These are phyloP conservation scores for Saccharomyces hybrid DNA, from an alignment of 1,139 yeast genomes.

Conservation along the genomic window DNA sequence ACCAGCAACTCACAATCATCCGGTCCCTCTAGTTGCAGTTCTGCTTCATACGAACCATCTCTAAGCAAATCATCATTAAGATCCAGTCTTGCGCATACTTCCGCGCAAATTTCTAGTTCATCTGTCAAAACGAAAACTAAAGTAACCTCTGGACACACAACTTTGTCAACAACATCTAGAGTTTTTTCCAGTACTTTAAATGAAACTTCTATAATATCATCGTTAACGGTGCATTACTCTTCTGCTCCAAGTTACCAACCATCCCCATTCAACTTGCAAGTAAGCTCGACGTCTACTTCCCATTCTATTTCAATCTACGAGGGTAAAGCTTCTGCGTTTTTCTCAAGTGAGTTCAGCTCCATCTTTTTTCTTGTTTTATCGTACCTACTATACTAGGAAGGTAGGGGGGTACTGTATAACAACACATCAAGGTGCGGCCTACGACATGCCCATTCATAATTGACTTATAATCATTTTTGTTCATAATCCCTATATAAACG, in stretches of 20 bases:
- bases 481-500: no score
- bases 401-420: background rate
- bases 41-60: background rate
- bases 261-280: no score
- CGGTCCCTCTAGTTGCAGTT: background rate
- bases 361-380: background rate
- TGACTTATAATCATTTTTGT: background rate
- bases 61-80: background rate
- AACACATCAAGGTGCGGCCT: background rate
- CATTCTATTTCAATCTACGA: background rate
- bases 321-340: background rate
- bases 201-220: background rate
- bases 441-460: background rate
- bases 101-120: background rate
- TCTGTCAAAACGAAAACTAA: background rate
- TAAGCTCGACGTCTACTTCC: background rate
- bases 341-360: background rate
- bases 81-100: background rate
- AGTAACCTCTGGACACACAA: background rate
- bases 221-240: background rate
- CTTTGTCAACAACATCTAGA: background rate
- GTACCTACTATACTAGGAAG: background rate
- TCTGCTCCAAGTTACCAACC: background rate
- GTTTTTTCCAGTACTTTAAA: background rate
- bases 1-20: background rate